A percentile compares a stretch with the other conserved stretches of the same genome.
These are phyloP conservation scores for Syzygium syzygioides DNA, from an alignment of 441 rosid genomes.

Conservation along the genomic window DNA sequence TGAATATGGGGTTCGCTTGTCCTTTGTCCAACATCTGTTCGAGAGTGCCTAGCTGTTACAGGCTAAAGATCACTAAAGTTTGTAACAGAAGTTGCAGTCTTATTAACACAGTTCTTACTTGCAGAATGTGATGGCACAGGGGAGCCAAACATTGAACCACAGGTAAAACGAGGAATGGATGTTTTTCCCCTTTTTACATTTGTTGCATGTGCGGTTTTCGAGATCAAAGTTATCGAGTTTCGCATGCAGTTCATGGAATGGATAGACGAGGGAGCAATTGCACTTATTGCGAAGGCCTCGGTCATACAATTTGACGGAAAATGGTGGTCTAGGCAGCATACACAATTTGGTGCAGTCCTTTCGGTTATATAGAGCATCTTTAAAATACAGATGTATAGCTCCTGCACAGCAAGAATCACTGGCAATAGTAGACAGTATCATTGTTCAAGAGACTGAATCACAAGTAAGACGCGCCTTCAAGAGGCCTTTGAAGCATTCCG, in stretches of 20 bases:
- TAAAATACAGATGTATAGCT: background rate
- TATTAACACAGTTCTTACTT: background rate
- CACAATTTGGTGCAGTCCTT: background rate
- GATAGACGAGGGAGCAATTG: constrained; percentile 67
- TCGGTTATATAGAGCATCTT: background rate
- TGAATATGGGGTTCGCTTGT: background rate
- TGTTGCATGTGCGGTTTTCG: background rate
- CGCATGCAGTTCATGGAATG: constrained; percentile 68
- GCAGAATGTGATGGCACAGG: constrained; percentile 95
- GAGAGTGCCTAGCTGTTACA: background rate
- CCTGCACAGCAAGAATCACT: background rate
- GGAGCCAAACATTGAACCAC: constrained; percentile 87
- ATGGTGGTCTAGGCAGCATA: constrained; percentile 15
- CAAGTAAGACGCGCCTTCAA: background rate
- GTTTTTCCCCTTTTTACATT: background rate
- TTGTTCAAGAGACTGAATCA: background rate
- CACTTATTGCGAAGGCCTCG: constrained; percentile 73
- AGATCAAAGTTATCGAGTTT: background rate
- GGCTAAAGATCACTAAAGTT: background rate
- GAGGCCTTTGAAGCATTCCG: background rate
- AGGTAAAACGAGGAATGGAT: constrained; percentile 34
- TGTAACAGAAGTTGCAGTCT: background rate
- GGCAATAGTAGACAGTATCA: background rate
- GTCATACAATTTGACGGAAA: constrained; percentile 49
- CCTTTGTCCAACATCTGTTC: background rate